phyloP scores from a whole-genome alignment of 2,329 filamentous ascomycete species.

The Biscogniauxia marginata region DNA sequence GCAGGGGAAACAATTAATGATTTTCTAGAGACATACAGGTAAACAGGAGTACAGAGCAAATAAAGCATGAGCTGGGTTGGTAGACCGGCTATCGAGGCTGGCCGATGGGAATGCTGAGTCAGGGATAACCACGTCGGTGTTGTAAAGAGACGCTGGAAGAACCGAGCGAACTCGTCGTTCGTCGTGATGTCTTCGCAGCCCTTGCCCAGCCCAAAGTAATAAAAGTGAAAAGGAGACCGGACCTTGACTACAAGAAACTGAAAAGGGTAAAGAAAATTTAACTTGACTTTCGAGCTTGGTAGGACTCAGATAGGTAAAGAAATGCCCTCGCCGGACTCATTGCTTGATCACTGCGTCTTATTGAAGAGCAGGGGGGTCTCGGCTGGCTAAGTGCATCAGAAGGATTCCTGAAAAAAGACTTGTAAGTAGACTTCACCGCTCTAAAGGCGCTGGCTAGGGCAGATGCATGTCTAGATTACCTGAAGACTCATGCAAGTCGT shows the following conservation, averaged over 20 bases:
- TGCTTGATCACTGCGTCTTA: too few species aligned
- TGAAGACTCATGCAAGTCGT: slow-evolving; percentile 10
- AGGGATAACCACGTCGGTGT: too few species aligned
- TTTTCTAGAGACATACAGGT: neutral
- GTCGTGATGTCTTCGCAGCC: neutral
- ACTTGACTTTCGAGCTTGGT: neutral
- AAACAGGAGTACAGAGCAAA: too few species aligned
- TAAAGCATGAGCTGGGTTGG: too few species aligned
- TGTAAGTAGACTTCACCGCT: slow-evolving; percentile 6
- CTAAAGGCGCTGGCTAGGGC: slow-evolving; percentile 6
- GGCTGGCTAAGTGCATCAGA: too few species aligned
- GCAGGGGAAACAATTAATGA: neutral
- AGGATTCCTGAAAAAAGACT: too few species aligned
- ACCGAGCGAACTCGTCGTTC: neutral
- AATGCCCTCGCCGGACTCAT: neutral
- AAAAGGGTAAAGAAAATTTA: neutral
- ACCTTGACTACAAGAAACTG: too few species aligned
- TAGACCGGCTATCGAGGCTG: too few species aligned
- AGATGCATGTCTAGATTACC: slow-evolving; percentile 3
- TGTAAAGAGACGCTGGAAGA: neutral
- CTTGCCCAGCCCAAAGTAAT: neutral
- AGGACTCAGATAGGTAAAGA: neutral
- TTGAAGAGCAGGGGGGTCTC: too few species aligned
- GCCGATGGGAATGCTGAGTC: too few species aligned
- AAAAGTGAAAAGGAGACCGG: neutral